These are phyloP conservation scores for Cicer yamashitae DNA, from an alignment of 306 rosid genomes.

Conservation along the genomic window DNA sequence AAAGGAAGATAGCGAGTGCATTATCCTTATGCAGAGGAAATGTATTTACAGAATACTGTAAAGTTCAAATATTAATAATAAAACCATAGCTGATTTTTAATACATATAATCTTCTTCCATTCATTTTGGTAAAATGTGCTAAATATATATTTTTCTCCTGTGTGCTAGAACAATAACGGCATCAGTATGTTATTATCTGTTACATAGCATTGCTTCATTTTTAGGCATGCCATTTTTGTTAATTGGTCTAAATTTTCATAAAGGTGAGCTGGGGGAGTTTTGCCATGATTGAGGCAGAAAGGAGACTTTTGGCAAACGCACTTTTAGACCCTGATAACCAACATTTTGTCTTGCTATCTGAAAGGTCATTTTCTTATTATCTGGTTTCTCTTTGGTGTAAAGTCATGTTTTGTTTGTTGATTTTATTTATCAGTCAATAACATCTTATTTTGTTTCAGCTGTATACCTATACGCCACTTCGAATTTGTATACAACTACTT, in stretches of 20 bases:
- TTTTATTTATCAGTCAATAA: constrained; percentile 28
- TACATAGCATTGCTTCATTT: constrained; percentile 20
- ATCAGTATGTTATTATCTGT: constrained; percentile 8
- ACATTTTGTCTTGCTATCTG: constrained; percentile 90
- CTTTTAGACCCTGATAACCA: constrained; percentile 80
- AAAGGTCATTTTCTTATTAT: constrained; percentile 59
- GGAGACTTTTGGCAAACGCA: constrained; percentile 84
- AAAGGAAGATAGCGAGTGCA: background rate
- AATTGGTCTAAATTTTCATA: constrained; percentile 34
- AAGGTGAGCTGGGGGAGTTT: constrained; percentile 89
- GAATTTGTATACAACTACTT: constrained; percentile 83
- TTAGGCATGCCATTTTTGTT: constrained; percentile 37
- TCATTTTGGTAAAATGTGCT: too few species aligned
- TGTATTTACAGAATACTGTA: background rate
- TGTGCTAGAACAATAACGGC: background rate
- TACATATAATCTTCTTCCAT: too few species aligned
- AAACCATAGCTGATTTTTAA: too few species aligned
- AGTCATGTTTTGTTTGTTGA: constrained; percentile 20
- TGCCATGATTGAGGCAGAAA: constrained; percentile 92
- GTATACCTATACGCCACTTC: constrained; percentile 83
- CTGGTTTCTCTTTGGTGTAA: constrained; percentile 16
- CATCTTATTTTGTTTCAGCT: constrained; percentile 60
- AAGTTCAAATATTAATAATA: background rate
- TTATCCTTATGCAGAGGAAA: background rate
- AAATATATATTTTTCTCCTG: too few species aligned